Conservation (phyloP, 2,329 filamentous ascomycete genomes). For the Colletotrichum siamense region DNA sequence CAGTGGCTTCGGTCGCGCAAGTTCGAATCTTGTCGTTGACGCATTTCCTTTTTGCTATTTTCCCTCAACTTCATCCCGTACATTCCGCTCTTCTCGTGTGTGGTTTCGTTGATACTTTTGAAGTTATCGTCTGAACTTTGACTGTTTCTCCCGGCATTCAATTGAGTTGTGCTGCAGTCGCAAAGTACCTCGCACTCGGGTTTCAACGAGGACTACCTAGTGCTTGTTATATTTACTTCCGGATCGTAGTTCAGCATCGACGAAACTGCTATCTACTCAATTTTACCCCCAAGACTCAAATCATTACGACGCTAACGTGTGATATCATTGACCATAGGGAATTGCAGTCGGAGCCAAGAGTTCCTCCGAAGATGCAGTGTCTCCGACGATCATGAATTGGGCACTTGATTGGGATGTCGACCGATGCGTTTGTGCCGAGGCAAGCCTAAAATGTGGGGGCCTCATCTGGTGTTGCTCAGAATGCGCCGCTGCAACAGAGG, state of each 20-base stretch:
- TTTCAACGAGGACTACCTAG: background rate
- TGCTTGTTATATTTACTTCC: background rate
- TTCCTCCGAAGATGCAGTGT: background rate
- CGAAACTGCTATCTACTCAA: background rate
- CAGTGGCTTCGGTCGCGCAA: conserved; percentile 23
- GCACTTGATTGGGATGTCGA: background rate
- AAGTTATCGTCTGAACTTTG: background rate
- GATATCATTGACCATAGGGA: background rate
- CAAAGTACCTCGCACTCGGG: background rate
- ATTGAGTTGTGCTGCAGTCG: background rate
- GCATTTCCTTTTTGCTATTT: background rate
- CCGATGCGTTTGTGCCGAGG: background rate
- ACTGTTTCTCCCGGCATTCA: background rate
- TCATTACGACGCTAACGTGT: background rate
- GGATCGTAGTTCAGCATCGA: background rate
- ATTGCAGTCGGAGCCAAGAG: background rate
- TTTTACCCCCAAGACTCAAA: background rate
- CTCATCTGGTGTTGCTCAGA: background rate
- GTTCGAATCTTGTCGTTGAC: conserved; percentile 23
- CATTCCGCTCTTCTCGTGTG: background rate
- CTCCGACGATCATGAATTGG: background rate
- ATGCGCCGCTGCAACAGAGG: background rate
- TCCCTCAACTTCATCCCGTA: background rate
- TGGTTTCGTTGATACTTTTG: background rate
- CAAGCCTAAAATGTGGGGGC: conserved; percentile 14